Evolutionary conservation across 2,329 filamentous ascomycete species (phyloP), one percentile per base, ranked within the genome.

Genomic region (Ophiognomonia clavigignenti-juglandacearum): DNA sequence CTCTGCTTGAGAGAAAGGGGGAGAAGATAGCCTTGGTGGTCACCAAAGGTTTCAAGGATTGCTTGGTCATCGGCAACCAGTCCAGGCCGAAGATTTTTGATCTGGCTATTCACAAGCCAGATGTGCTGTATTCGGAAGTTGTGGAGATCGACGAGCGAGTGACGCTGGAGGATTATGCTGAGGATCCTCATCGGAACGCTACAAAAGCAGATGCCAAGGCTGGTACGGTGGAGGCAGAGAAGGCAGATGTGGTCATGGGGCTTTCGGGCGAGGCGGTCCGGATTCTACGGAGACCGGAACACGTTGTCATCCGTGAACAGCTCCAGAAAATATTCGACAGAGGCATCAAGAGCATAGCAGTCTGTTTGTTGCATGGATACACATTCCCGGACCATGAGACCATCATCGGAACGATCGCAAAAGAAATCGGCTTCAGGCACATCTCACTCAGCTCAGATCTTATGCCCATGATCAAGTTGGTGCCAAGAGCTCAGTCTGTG

Each of bases 91-190:
- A 85, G 62, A 95, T 96, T 56, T 96, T 96, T 59, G 91, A 96
- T 61, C 72, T 96, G 38, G 87, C 86, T 16, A 95, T 96, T 56
- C 75, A 78, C 56, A 90, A 92, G 61, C 90, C 91, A 0, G 89
- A 95, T 56, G 86, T 95, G 7, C 70, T 96, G 6, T 96, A 96
- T 62, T 82, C 89, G 59, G 75, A 74, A 40, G 89, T 96, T 0
- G 73, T 96, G n/a, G 91, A 96, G 69, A 77, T 96, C 35, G 86
- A 95, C 52, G 91, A 96, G 73, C 75, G 91, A 31, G 89, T 96
- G 4, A 96, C 91, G 0, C 69, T 96, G 10, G 90, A 96, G 62
- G 89, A 95, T 61, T 96, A 95, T 57, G 88, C 89, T 0, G 91
- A 96, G 65, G 88, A 96, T 60, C 91, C 90, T 1, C 73, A 78